These are phyloP conservation scores for Dothiorella sarmentorum DNA, from an alignment of 2,329 filamentous ascomycete species.

Conservation along the genomic window DNA sequence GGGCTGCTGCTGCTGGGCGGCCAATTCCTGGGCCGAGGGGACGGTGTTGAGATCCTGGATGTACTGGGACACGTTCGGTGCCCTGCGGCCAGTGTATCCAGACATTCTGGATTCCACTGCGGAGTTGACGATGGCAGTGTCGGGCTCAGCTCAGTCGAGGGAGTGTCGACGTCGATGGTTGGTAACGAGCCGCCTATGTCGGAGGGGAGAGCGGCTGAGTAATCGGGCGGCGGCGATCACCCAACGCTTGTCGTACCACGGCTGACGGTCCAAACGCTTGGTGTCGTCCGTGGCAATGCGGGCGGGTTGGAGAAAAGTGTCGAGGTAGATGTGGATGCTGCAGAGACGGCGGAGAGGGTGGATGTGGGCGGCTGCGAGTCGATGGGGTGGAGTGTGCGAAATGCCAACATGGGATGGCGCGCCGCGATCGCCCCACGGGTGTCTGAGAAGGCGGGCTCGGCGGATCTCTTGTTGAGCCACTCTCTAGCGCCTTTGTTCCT, in stretches of 20 bases:
- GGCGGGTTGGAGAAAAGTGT: background rate
- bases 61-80: conserved; percentile 85
- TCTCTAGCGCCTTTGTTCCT: background rate
- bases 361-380: background rate
- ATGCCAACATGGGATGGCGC: background rate
- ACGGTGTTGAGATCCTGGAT: conserved; percentile 78
- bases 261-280: background rate
- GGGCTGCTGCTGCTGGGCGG: conserved; percentile 20
- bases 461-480: conserved; percentile 7
- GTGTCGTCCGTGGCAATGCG: background rate
- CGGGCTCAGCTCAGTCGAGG: conserved; percentile 8
- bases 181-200: conserved; percentile 3
- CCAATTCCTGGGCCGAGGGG: conserved; percentile 40
- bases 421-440: conserved; percentile 11
- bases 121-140: background rate
- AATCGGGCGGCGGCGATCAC: conserved; percentile 13
- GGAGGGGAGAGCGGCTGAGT: conserved; percentile 15
- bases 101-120: conserved; percentile 60
- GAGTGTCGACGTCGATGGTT: conserved; percentile 9
- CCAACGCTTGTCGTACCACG: background rate
- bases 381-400: conserved; percentile 4
- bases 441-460: background rate
- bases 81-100: conserved; percentile 71
- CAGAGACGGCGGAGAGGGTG: background rate
- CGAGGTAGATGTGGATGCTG: background rate